Evolutionary conservation across 73 alveolate genomes (phyloP), one percentile per base, ranked within the genome.

Genomic region (Symbiodinium pilosum): DNA sequence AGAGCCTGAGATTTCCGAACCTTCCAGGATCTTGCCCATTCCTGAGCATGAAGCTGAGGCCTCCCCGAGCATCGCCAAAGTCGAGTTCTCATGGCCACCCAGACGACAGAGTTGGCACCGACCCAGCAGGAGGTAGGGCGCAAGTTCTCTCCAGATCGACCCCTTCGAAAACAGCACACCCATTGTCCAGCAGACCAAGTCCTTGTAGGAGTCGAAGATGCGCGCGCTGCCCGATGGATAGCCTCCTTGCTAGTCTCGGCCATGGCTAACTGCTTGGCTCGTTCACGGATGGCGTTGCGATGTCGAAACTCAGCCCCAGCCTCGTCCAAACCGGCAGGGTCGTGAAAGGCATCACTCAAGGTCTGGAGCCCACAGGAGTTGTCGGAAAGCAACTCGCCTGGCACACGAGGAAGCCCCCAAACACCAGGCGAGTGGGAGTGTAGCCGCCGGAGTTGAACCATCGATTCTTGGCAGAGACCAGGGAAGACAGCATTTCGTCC

Each of bases 131-230:
- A 41, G 0, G 38, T 88, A 39, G 34, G 84, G 14, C 56, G 94
- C 0, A 87, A 64, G 0, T 38, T 39, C 14, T 87, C 54, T 12
- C 34, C 43, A 0, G 85, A n/a, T 12, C 40, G 11, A n/a, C 47
- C 94, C 1, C 94, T 40, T 1, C 94, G 85, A 42, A 42, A 87
- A 44, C 41, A 64, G 18, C 39, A 87, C 2, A 87, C 94, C 94
- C 95, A 88, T 41, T 88, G 95, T 0, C 95, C 95, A 8, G 34
- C 0, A 14, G 30, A 24, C 81, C 81, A 64, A 18, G 4, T 64
- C 2, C 81, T 26, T 1, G 81, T 30, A 5, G 81, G 81, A 4
- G 4, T 3, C 40, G 38, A 28, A 1, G 40, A 6, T 0, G 81
- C 30, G 21, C 30, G 24, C 39, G 34, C 16, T 0, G 81, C 81